Base-by-base conservation (phyloP, 768 basidiomycete genomes). In the Boletus reticuloceps region DNA sequence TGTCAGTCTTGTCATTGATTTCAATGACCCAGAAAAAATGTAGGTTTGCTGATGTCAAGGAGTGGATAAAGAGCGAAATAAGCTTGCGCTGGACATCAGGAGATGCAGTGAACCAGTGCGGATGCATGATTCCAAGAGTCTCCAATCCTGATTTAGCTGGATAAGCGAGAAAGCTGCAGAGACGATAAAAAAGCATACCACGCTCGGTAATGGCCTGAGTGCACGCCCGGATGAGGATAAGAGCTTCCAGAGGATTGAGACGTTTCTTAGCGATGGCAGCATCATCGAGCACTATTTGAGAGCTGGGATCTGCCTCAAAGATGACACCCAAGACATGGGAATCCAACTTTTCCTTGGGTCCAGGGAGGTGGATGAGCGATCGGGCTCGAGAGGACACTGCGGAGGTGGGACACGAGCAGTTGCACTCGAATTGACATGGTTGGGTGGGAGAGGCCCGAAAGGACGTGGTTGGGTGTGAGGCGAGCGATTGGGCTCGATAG, bases 51-150 rank as follows among this genome's bases (percentile, higher is more conserved):
- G n/a, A n/a, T n/a, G 77, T 74, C 69, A 87, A 76, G 2, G 88
- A 88, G 59, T 79, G 80, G 56, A 92, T 75, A 74, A 86, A 91
- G 25, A 66, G 79, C 17, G 87, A 87, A 53, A 91, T 82, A 32
- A 92, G 82, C 58, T 69, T 76, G 60, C 74, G 83, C 68, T 92
- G 90, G n/a, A 79, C 71, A 11, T 82, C 80, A 9, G 82, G 82
- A 7, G 87, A 89, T 10, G 89, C 78, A 39, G 89, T 85, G 67
- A 87, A 78, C 89, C 88, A 92, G 67, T 91, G 86, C 6, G 91
- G 88, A 62, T 88, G 87, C 88, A 92, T 92, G 44, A 92, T 77
- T 19, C 90, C 91, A 44, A 89, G 83, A 5, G 86, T 84, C 67
- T 91, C 88, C 48, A 91, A 76, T n/a, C 89, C 89, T 91, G 56